These are phyloP conservation scores for Acephala macrosclerotiorum DNA, from an alignment of 2,329 filamentous ascomycete species.

Conservation along the genomic window DNA sequence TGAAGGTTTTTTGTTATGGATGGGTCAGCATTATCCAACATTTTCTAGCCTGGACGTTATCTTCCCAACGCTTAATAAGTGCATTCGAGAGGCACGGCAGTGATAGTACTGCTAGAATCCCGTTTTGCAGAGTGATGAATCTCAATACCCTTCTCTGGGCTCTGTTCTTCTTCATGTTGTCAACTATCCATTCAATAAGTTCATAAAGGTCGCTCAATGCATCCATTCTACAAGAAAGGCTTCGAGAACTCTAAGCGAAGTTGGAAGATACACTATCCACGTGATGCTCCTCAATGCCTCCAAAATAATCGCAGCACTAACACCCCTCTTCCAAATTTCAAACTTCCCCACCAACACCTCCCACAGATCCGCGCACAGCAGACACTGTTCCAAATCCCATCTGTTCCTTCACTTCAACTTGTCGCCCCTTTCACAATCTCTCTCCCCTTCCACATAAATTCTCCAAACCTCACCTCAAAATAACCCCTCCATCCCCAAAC, in stretches of 20 bases:
- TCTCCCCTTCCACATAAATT: background rate
- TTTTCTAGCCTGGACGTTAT: background rate
- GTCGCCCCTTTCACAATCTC: background rate
- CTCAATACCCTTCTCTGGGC: no score
- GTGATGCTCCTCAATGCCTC: background rate
- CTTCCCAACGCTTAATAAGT: background rate
- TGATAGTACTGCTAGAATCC: background rate
- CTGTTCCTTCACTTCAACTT: background rate
- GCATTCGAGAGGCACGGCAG: background rate
- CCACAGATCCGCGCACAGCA: no score
- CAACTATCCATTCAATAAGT: background rate
- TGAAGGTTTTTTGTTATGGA: background rate
- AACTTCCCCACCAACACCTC: background rate
- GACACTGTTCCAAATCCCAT: background rate
- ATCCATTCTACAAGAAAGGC: background rate
- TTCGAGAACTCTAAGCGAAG: background rate
- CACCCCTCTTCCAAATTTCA: background rate
- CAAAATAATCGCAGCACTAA: background rate
- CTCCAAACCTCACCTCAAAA: background rate
- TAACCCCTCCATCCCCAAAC: background rate
- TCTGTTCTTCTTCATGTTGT: background rate
- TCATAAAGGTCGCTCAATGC: no score
- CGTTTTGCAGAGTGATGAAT: no score
- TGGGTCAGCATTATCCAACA: background rate
- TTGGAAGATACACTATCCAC: background rate